phyloP scores from a whole-genome alignment of 371 early-diverging fungal genomes.

The Circinella minor region DNA sequence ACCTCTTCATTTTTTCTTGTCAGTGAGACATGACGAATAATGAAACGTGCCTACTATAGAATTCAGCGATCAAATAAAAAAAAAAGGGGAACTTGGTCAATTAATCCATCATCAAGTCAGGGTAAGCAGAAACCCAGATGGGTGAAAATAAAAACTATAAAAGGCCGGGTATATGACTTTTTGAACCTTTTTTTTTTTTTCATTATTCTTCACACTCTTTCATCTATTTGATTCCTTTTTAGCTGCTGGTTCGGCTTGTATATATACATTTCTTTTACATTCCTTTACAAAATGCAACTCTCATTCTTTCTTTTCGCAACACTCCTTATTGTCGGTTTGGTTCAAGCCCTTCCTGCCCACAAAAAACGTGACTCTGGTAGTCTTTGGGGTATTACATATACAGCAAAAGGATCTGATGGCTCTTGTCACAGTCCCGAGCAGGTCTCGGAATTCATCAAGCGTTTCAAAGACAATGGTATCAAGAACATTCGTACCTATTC shows the following conservation, averaged over 20 bases:
- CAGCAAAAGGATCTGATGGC: conserved; percentile 36
- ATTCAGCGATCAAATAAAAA: neutral
- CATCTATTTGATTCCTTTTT: neutral
- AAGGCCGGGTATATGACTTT: neutral
- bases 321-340: conserved; percentile 24
- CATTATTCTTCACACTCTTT: neutral
- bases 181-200: conserved; percentile 4
- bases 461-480: conserved; percentile 41
- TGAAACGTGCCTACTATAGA: neutral
- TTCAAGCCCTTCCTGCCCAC: conserved; percentile 30
- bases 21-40: conserved; percentile 6
- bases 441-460: conserved; percentile 25
- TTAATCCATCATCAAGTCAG: neutral
- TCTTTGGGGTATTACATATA: conserved; percentile 33
- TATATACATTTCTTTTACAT: conserved; percentile 1
- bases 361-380: conserved; percentile 20
- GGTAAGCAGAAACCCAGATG: neutral
- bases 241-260: conserved; percentile 21
- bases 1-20: neutral
- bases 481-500: conserved; percentile 48
- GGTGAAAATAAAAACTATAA: neutral
- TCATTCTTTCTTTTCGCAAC: conserved; percentile 17
- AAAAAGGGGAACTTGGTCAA: neutral
- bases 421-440: conserved; percentile 35
- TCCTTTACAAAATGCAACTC: conserved; percentile 14